A percentile compares a stretch with the other conserved stretches of the same genome.
These are phyloP conservation scores for Cryptococcus deneoformans DNA, from an alignment of 1,284 basidiomycete genomes.

Conservation along the genomic window DNA sequence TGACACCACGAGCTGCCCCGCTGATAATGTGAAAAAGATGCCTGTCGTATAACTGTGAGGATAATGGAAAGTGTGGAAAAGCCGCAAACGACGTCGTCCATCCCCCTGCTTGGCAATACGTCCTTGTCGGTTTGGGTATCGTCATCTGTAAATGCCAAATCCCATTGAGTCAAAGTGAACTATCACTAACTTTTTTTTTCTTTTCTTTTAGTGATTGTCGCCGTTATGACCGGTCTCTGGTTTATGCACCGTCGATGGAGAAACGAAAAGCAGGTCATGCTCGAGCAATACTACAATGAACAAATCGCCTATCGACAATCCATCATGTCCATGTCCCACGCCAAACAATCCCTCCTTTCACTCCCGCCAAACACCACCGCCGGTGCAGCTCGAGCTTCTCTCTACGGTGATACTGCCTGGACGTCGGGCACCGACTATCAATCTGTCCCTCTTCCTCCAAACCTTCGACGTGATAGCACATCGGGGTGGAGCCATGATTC, in stretches of 20 bases:
- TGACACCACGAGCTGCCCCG: not conserved
- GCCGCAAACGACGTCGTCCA: slow-evolving; percentile 62
- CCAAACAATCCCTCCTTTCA: slow-evolving; percentile 43
- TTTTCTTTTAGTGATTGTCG: slow-evolving; percentile 60
- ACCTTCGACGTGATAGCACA: slow-evolving; percentile 33
- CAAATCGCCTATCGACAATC: slow-evolving; percentile 56
- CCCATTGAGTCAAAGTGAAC: no score
- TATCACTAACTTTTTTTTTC: no score
- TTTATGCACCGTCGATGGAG: slow-evolving; percentile 67
- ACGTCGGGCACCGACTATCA: slow-evolving; percentile 16
- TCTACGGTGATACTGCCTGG: slow-evolving; percentile 23
- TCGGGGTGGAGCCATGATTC: slow-evolving; percentile 13
- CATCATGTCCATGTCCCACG: slow-evolving; percentile 49
- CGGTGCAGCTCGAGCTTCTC: slow-evolving; percentile 23
- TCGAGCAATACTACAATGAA: slow-evolving; percentile 82
- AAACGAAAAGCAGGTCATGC: slow-evolving; percentile 70
- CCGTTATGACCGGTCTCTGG: slow-evolving; percentile 65
- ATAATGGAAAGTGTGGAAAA: slow-evolving; percentile 59
- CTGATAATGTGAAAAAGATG: slow-evolving; percentile 55
- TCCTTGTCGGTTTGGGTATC: slow-evolving; percentile 68
- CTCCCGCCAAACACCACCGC: slow-evolving; percentile 30
- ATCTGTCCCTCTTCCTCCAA: slow-evolving; percentile 29
- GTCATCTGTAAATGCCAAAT: slow-evolving; percentile 57
- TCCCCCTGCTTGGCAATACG: slow-evolving; percentile 66
- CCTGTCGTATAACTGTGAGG: slow-evolving; percentile 68